These are phyloP conservation scores for Podila verticillata DNA, from an alignment of 192 early-diverging fungal genomes.

Conservation along the genomic window DNA sequence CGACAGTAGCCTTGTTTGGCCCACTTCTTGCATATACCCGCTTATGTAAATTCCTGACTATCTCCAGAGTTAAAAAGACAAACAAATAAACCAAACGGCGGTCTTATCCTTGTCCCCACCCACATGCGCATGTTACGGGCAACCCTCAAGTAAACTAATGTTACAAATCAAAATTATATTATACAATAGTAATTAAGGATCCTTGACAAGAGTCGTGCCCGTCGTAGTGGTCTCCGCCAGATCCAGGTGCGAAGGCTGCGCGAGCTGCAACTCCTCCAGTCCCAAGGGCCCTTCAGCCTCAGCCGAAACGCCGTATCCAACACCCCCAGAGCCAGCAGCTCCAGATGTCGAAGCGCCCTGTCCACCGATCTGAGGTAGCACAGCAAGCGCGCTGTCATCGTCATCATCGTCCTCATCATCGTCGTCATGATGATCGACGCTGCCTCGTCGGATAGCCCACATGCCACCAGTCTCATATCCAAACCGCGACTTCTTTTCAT, in stretches of 20 bases:
- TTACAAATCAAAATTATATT: too few relatives aligned
- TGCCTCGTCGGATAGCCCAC: constrained; percentile 26
- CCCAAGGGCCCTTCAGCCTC: constrained; percentile 3
- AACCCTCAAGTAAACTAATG: too few relatives aligned
- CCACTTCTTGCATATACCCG: too few relatives aligned
- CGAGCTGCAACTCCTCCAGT: constrained; percentile 17
- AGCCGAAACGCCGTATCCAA: constrained; percentile 5
- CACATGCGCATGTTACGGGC: too few relatives aligned
- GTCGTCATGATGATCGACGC: constrained; percentile 18
- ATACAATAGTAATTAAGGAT: background rate
- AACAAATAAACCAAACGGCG: too few relatives aligned
- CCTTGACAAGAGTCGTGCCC: background rate
- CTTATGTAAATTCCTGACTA: too few relatives aligned
- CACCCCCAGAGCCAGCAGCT: constrained; percentile 3
- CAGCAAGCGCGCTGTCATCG: constrained; percentile 11
- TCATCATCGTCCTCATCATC: constrained; percentile 45
- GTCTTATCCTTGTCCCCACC: too few relatives aligned
- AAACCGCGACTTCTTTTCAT: constrained; percentile 15
- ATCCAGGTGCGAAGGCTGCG: constrained; percentile 32
- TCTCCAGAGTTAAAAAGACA: too few relatives aligned
- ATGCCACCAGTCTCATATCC: constrained; percentile 38
- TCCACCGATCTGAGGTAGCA: background rate
- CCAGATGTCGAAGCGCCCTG: background rate
- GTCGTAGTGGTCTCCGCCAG: constrained; percentile 7
- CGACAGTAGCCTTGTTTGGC: too few relatives aligned